A percentile compares a stretch with the other conserved stretches of the same genome.
These are phyloP conservation scores for Pleomassaria siparia DNA, from an alignment of 2,329 filamentous ascomycete species.

Conservation along the genomic window DNA sequence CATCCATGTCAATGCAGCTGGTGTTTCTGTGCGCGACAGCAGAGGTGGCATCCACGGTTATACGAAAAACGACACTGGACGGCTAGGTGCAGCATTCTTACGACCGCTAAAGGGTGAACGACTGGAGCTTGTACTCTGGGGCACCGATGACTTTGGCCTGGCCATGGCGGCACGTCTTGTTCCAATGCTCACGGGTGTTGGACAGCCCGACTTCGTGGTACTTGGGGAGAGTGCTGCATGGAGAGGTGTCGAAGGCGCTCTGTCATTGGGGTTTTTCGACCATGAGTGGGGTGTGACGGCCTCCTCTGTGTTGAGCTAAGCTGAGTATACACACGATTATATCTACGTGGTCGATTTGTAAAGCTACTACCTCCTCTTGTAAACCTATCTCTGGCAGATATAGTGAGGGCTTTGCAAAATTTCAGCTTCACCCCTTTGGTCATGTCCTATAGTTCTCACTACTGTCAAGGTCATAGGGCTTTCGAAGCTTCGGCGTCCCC, in stretches of 20 bases:
- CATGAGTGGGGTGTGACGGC: slow-evolving; percentile 54
- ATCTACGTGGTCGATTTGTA: no score
- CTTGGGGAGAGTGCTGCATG: slow-evolving; percentile 50
- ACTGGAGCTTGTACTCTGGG: slow-evolving; percentile 61
- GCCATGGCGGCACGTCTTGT: slow-evolving; percentile 55
- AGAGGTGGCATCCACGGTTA: slow-evolving; percentile 21
- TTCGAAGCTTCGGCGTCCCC: no score
- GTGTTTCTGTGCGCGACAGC: slow-evolving; percentile 23
- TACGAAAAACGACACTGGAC: slow-evolving; percentile 37
- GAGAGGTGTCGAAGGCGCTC: slow-evolving; percentile 54
- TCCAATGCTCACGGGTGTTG: slow-evolving; percentile 58
- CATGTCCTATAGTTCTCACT: no score
- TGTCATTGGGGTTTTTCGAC: slow-evolving; percentile 60
- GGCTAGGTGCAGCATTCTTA: slow-evolving; percentile 55
- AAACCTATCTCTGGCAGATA: no score
- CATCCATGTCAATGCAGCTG: slow-evolving; percentile 24
- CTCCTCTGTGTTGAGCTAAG: slow-evolving; percentile 46
- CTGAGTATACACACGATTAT: no score
- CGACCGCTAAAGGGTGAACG: slow-evolving; percentile 50
- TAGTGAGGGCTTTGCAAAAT: no score
- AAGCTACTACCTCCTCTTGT: no score
- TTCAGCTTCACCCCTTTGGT: no score
- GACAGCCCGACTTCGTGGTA: slow-evolving; percentile 61
- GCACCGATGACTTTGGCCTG: slow-evolving; percentile 50
- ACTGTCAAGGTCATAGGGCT: no score